A percentile compares a stretch with the other conserved stretches of the same genome.
Evolutionary conservation across 331 rosid genomes (phyloP).

Genomic region (Stylosanthes scabra): DNA sequence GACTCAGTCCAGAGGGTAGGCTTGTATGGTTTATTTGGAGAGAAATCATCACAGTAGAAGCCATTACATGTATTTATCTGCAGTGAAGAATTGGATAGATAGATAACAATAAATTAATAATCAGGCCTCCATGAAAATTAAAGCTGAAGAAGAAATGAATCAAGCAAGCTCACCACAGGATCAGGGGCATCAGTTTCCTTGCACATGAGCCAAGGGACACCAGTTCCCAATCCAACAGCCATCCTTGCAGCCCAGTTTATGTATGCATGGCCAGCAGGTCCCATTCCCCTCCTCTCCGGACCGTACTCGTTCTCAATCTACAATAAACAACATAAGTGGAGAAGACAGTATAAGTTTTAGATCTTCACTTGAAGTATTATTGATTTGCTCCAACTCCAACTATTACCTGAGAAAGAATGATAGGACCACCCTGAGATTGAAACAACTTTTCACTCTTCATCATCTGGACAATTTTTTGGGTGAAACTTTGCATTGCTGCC

Average conservation of each 20-base stretch:
- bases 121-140: constrained; percentile 33
- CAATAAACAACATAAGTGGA: constrained; percentile 3
- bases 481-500: constrained; percentile 98
- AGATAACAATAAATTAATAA: constrained; percentile 2
- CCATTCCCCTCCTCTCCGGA: constrained; percentile 60
- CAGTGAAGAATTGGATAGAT: constrained; percentile 22
- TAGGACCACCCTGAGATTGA: constrained; percentile 98
- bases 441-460: constrained; percentile 87
- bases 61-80: constrained; percentile 96
- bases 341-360: too few species aligned
- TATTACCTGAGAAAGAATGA: constrained; percentile 97
- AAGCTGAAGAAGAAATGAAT: background rate
- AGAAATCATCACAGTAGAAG: constrained; percentile 89
- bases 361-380: background rate
- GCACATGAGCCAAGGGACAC: constrained; percentile 99
- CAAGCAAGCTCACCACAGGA: constrained; percentile 68
- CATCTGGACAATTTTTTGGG: constrained; percentile 89
- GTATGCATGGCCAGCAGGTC: constrained; percentile 80
- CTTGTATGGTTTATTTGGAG: constrained; percentile 94
- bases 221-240: constrained; percentile 88
- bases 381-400: too few species aligned
- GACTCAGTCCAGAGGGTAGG: constrained; percentile 93
- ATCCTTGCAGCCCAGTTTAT: constrained; percentile 90
- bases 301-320: constrained; percentile 99
- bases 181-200: constrained; percentile 99